Percentiles rank a stretch among this genome's conserved stretches.
phyloP scores from a whole-genome alignment of 768 basidiomycete genomes.

The Mycena venus region DNA sequence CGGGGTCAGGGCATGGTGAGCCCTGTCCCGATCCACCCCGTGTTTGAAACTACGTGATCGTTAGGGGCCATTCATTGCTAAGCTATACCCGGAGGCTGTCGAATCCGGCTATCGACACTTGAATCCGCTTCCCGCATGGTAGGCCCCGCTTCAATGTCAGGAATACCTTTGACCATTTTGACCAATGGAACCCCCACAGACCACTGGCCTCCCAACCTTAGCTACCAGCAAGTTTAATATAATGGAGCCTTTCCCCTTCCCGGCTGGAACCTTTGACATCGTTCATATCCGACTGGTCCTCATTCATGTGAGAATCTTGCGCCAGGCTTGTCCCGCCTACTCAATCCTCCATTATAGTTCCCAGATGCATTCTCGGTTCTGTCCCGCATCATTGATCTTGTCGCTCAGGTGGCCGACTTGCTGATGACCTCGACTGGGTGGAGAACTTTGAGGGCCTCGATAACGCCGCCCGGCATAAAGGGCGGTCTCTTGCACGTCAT shows the following conservation, averaged over 20 bases:
- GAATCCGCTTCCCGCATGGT: constrained; percentile 32
- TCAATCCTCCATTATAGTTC: constrained; percentile 19
- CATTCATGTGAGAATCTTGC: constrained; percentile 31
- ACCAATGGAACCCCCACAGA: neutral
- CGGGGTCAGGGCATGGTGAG: constrained; percentile 15
- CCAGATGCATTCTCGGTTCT: constrained; percentile 30
- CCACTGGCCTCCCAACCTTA: constrained; percentile 36
- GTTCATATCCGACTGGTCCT: constrained; percentile 40
- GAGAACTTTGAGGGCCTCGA: constrained; percentile 9
- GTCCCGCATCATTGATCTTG: constrained; percentile 24
- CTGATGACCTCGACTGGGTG: constrained; percentile 32
- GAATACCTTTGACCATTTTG: neutral
- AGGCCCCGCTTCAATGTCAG: neutral
- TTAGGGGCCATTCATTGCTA: constrained; percentile 39
- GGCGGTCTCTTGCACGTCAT: neutral
- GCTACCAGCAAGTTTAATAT: constrained; percentile 34
- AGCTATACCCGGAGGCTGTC: constrained; percentile 14
- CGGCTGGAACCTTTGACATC: constrained; percentile 33
- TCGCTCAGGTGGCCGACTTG: constrained; percentile 41
- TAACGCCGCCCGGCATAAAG: constrained; percentile 12
- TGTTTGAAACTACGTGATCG: neutral
- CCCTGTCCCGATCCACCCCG: neutral
- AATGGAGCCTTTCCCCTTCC: constrained; percentile 34
- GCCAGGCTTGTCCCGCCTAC: neutral
- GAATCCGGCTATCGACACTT: constrained; percentile 32